Evolutionary conservation across 2,329 filamentous ascomycete species (phyloP).

Genomic region (Calonectria leucothoes): DNA sequence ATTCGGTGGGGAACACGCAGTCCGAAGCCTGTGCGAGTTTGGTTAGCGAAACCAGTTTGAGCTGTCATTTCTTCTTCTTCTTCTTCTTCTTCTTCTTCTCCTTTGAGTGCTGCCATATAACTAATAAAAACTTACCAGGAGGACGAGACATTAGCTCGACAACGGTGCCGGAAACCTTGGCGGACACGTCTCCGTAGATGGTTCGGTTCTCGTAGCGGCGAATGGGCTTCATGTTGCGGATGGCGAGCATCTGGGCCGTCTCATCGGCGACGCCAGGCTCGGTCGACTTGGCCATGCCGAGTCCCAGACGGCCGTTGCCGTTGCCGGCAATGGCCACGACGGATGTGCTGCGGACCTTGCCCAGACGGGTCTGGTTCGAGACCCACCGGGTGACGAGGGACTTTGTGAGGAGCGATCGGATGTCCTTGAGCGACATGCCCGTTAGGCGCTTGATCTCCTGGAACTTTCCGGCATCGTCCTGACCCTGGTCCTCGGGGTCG

Average conservation of each 20-base stretch:
- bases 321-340: constrained; percentile 88
- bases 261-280: constrained; percentile 74
- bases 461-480: constrained; percentile 63
- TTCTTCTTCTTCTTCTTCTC: background rate
- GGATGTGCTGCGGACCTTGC: constrained; percentile 86
- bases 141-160: constrained; percentile 85
- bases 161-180: constrained; percentile 89
- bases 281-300: constrained; percentile 90
- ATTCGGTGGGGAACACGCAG: constrained; percentile 91
- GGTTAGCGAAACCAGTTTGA: constrained; percentile 3
- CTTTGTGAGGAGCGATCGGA: constrained; percentile 73
- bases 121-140: constrained; percentile 75
- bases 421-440: constrained; percentile 64
- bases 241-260: constrained; percentile 84
- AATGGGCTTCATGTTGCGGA: constrained; percentile 94
- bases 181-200: constrained; percentile 85
- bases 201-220: constrained; percentile 91
- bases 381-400: constrained; percentile 80
- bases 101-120: background rate
- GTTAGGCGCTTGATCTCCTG: constrained; percentile 66
- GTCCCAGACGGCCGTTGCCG: constrained; percentile 83
- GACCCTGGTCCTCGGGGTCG: constrained; percentile 62
- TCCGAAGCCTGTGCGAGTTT: constrained; percentile 79
- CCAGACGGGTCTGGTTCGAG: constrained; percentile 93
- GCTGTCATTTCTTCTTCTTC: background rate